Evolutionary conservation across 108 stramenopile species (phyloP).

Genomic region (Licmophora abbreviata): DNA sequence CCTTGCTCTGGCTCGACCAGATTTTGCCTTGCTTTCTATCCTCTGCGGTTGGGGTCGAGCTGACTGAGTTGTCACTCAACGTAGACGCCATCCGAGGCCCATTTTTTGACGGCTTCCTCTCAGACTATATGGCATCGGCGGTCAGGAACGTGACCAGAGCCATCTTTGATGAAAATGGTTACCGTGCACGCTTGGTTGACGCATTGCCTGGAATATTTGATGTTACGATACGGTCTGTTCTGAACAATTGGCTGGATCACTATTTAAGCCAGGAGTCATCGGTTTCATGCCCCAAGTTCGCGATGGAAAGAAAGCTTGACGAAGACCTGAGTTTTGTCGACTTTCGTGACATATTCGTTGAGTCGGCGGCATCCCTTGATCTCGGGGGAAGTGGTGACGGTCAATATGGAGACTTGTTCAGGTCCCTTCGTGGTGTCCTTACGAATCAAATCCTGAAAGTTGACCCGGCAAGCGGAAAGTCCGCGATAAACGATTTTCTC

Average conservation of each 20-base stretch:
- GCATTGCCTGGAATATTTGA: conserved; percentile 25
- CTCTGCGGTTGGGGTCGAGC: conserved; percentile 22
- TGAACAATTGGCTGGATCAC: conserved; percentile 1
- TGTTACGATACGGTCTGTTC: conserved; percentile 11
- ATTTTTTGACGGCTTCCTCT: background rate
- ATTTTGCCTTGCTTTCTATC: conserved; percentile 50
- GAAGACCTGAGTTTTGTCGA: conserved; percentile 1
- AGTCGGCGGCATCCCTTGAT: background rate
- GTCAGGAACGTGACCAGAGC: background rate
- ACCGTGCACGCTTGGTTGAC: conserved; percentile 11
- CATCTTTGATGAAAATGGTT: conserved; percentile 18
- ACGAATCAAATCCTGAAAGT: background rate
- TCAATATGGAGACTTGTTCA: background rate
- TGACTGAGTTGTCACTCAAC: conserved; percentile 29
- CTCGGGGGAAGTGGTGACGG: background rate
- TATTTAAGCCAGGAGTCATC: background rate
- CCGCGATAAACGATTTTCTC: conserved; percentile 50
- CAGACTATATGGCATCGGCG: background rate
- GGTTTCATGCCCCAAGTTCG: background rate
- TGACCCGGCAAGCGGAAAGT: conserved; percentile 33
- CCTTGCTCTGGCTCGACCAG: conserved; percentile 34
- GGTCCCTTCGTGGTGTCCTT: background rate
- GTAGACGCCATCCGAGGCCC: background rate
- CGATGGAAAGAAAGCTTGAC: background rate
- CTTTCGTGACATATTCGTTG: background rate